Base-by-base conservation (phyloP, 2,329 filamentous ascomycete species). In the Penicillium sp. region DNA sequence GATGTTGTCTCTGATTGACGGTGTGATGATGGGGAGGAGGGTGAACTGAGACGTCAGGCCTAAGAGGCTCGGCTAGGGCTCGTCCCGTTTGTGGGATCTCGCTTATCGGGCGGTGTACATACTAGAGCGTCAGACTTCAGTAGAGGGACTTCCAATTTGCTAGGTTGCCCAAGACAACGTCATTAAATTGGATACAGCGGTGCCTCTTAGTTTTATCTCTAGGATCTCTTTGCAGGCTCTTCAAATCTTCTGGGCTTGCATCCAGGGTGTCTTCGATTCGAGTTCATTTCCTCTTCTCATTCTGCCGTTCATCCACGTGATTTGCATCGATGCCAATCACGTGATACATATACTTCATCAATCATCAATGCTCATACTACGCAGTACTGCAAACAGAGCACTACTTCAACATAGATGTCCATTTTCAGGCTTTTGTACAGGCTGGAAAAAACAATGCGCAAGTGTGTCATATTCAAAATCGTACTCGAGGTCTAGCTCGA, bases 1-100 rank as follows among this genome's bases (percentile, higher is more conserved):
- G 65, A 57, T 64, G 67, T 56, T 66, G 65, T 72, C 69, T 65
- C 64, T 61, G 64, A 64, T 67, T 71, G 68, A 65, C 63, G 47
- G 64, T 66, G 61, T 62, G 63, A 65, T 68, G 63, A 64, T 64
- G 65, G 67, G 64, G 54, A 54, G 55, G 53, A 53, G 52, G 45
- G 58, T 55, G 58, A 54, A 54, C 63, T 58, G 65, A 56, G 59
- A 55, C 64, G 59, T 58, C 59, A 61, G 58, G 58, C 59, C 60
- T 60, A 56, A 60, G 58, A 55, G 56, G 56, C 47, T 63, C 61
- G 63, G 64, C 64, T 69, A 70, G 67, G 68, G 68, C 64, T 69
- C 51, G 45, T 54, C 29, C 50, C 54, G 57, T 64, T 67, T 71
- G 65, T 69, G 67, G 65, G 65, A 64, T 65, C 65, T 71, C 68